Conservation (phyloP, 2,329 filamentous ascomycete genomes). For the Neocucurbitaria cava region DNA sequence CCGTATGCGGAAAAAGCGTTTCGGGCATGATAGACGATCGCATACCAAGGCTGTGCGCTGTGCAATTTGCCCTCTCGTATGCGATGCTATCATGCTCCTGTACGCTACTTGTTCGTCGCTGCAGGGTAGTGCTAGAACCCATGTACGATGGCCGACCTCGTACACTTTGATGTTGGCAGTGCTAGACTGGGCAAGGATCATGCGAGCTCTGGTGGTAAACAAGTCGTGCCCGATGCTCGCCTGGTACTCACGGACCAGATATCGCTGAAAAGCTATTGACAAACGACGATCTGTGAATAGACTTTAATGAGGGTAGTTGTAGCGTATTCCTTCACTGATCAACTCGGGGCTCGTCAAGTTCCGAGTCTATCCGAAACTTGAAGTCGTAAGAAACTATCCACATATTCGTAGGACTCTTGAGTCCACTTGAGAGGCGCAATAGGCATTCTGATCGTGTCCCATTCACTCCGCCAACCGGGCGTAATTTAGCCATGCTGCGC, state of each 20-base stretch:
- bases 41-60: slow-evolving; percentile 9
- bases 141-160: slow-evolving; percentile 8
- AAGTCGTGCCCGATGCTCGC: background rate
- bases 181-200: background rate
- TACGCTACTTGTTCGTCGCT: slow-evolving; percentile 7
- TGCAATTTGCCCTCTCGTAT: slow-evolving; percentile 15
- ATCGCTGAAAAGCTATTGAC: background rate
- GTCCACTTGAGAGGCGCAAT: slow-evolving; percentile 2
- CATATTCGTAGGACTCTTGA: background rate
- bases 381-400: slow-evolving; percentile 2
- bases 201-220: background rate
- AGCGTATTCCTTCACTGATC: background rate
- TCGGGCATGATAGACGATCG: slow-evolving; percentile 7
- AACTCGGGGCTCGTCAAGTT: background rate
- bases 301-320: background rate
- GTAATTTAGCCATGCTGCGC: slow-evolving; percentile 16
- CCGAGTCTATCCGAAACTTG: slow-evolving; percentile 2
- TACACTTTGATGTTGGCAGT: slow-evolving; percentile 1
- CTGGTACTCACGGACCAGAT: background rate
- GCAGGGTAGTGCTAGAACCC: slow-evolving; percentile 11
- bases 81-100: slow-evolving; percentile 4
- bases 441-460: slow-evolving; percentile 9
- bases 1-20: background rate
- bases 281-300: background rate
- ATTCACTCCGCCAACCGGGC: slow-evolving; percentile 12